Percentiles rank a stretch among this genome's conserved stretches.
phyloP scores from a whole-genome alignment of 2,329 filamentous ascomycete genomes.

The Diaporthe longicolla region DNA sequence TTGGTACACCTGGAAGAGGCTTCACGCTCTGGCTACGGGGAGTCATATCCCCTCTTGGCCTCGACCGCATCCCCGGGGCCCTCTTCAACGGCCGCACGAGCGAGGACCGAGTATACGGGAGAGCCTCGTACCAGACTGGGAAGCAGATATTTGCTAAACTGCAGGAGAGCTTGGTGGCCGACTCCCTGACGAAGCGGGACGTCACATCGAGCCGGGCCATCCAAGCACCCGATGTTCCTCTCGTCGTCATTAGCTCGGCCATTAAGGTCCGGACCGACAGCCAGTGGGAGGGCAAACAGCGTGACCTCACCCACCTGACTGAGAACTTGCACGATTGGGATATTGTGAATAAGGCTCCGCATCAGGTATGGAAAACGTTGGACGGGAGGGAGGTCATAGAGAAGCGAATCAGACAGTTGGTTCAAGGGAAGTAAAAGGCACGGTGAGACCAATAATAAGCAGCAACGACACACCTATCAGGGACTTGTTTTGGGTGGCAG shows the following conservation, averaged over 20 bases:
- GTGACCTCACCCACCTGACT: constrained; percentile 85
- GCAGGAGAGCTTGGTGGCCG: constrained; percentile 91
- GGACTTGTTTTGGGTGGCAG: constrained; percentile 12
- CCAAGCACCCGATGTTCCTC: constrained; percentile 79
- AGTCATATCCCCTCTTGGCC: constrained; percentile 86
- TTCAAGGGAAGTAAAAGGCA: constrained; percentile 54
- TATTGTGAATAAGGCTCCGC: constrained; percentile 85
- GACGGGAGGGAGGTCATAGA: constrained; percentile 83
- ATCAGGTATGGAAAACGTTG: constrained; percentile 85
- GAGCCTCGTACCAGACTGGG: constrained; percentile 81
- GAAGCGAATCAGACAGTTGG: constrained; percentile 80
- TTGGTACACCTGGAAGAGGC: constrained; percentile 78
- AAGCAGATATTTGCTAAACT: constrained; percentile 92
- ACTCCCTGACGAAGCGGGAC: constrained; percentile 87
- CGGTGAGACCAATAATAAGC: constrained; percentile 26
- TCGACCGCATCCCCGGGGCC: constrained; percentile 84
- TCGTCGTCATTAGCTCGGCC: constrained; percentile 88
- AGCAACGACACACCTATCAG: constrained; percentile 16
- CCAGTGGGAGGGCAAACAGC: constrained; percentile 87
- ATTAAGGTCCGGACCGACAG: constrained; percentile 74
- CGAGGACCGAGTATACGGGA: constrained; percentile 88
- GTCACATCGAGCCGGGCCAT: constrained; percentile 84
- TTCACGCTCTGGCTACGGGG: constrained; percentile 91
- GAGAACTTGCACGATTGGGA: constrained; percentile 87
- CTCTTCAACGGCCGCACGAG: constrained; percentile 85